These are phyloP conservation scores for Colletotrichum truncatum DNA, from an alignment of 2,329 filamentous ascomycete genomes.

Conservation along the genomic window DNA sequence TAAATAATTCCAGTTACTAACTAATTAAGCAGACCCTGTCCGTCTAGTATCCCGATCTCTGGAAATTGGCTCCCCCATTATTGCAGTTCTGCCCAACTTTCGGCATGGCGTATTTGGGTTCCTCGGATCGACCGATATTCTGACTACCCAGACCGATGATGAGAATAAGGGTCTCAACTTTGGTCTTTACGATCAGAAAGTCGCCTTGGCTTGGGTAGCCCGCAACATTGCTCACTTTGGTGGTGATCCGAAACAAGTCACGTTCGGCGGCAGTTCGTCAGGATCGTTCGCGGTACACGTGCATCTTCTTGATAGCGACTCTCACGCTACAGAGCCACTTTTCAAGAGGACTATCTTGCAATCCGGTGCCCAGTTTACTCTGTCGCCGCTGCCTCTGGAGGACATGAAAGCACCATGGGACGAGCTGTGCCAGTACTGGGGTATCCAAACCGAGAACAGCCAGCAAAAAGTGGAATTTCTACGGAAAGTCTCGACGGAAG, in stretches of 20 bases:
- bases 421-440: neutral
- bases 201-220: neutral
- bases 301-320: neutral
- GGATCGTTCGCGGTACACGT: neutral
- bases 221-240: neutral
- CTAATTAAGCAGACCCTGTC: neutral
- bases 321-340: neutral
- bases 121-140: neutral
- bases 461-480: too few relatives aligned
- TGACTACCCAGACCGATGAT: neutral
- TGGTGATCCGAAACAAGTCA: neutral
- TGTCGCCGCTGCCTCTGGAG: neutral
- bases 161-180: neutral
- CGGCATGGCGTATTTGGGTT: neutral
- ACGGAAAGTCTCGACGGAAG: too few relatives aligned
- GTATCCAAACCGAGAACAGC: neutral
- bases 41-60: neutral
- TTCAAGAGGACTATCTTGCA: neutral
- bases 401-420: neutral
- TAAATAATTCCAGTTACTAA: too few relatives aligned
- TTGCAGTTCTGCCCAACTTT: neutral
- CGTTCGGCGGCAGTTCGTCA: neutral
- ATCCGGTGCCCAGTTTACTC: neutral
- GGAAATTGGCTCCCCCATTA: neutral
- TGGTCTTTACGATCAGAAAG: neutral